phyloP scores from a whole-genome alignment of 305 asterid species.

The Fraxinus paxiana region DNA sequence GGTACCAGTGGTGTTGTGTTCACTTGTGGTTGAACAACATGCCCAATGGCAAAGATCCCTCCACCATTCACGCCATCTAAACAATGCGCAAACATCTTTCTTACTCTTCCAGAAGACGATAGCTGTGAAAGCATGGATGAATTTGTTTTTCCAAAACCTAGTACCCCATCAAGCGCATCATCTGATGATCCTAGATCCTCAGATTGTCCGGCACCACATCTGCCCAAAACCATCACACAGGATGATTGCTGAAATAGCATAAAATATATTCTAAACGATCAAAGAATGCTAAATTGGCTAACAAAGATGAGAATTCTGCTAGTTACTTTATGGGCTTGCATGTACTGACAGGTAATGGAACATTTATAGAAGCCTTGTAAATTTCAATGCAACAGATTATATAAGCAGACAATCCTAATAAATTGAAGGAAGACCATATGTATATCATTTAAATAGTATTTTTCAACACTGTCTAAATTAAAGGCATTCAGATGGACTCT shows the following conservation, averaged over 20 bases:
- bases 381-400: constrained; percentile 1
- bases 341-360: constrained; percentile 19
- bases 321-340: not conserved
- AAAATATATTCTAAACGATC: constrained; percentile 6
- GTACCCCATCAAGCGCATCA: constrained; percentile 93
- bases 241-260: constrained; percentile 1
- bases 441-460: not conserved
- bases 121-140: constrained; percentile 94
- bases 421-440: not conserved
- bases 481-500: not conserved
- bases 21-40: constrained; percentile 96
- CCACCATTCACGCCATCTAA: constrained; percentile 97
- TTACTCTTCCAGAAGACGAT: constrained; percentile 84
- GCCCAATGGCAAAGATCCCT: constrained; percentile 98
- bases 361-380: not conserved
- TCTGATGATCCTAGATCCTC: constrained; percentile 73
- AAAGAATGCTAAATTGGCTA: constrained; percentile 2
- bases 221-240: constrained; percentile 34
- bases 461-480: not conserved
- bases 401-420: not conserved
- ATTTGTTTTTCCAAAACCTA: constrained; percentile 95
- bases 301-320: constrained; percentile 15
- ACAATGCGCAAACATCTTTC: constrained; percentile 97
- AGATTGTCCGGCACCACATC: constrained; percentile 84
- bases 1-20: constrained; percentile 82